Evolutionary conservation across 768 basidiomycete genomes (phyloP), one percentile per base, ranked within the genome.

Genomic region (Lactarius sp.): DNA sequence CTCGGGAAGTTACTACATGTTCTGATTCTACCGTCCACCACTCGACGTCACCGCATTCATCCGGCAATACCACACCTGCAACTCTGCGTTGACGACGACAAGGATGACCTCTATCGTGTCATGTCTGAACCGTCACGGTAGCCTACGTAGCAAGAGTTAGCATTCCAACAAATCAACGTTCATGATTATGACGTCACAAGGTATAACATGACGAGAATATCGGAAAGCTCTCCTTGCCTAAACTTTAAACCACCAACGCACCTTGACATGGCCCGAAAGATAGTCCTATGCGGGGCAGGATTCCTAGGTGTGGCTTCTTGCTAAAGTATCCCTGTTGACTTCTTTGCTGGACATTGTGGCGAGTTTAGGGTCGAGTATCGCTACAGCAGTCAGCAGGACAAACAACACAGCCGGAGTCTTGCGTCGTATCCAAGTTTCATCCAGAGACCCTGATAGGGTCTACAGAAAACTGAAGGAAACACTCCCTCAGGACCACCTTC

Each of bases 401-500:
- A 66, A 65, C 52, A 44, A 58, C 63, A 69, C 49, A 52, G 67
- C 59, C 57, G 72, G 70, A 52, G 72, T 76, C 12, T 70, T 72
- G 16, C 76, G 80, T 51, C 75, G 71, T 53, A 78, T 90, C 33
- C 81, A 86, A 69, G 70, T 90, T 4, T 80, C 83, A 31, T 88
- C 87, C 31, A 77, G 87, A 47, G 75, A 79, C 66, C 88, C 88
- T 12, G 66, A 77, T 27, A 77, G 68, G 44, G 66, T 81, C 7
- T 72, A 79, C 58, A 65, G 72, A 9, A 51, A 70, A 9, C 69
- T 85, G 41, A 57, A 68, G 62, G 70, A 50, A 31, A 66, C 65
- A 27, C 27, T 69, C 1, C 72, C 70, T 34, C 51, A 74, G 62
- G 74, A 79, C 34, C 70, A 76, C 36, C 71, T 81, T 59, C 78